Evolutionary conservation across 2,329 filamentous ascomycete genomes (phyloP).

Genomic region (Clarireedia homoeocarpa): DNA sequence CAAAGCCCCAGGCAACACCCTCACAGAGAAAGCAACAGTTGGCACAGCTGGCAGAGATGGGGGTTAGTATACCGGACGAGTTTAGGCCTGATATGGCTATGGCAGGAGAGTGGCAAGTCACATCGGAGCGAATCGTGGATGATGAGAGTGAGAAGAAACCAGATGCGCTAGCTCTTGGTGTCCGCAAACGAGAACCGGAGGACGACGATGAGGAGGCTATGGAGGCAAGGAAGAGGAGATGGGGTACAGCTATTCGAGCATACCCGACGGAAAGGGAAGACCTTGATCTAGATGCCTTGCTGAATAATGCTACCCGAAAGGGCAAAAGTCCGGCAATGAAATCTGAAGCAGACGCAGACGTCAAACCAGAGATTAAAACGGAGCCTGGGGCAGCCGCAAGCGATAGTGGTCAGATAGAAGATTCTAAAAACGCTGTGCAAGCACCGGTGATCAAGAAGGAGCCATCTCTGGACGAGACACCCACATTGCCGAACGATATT

Average conservation of each 20-base stretch:
- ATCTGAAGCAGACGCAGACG: conserved; percentile 15
- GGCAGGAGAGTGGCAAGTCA: conserved; percentile 79
- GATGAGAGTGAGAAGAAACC: conserved; percentile 37
- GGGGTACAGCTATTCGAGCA: conserved; percentile 29
- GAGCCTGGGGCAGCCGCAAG: background rate
- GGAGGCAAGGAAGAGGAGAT: conserved; percentile 48
- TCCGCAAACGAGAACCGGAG: conserved; percentile 54
- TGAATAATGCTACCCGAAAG: conserved; percentile 24
- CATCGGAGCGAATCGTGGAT: conserved; percentile 30
- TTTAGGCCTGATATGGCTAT: conserved; percentile 76
- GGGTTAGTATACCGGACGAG: conserved; percentile 74
- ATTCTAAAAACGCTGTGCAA: conserved; percentile 1
- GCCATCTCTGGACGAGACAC: conserved; percentile 29
- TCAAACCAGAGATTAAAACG: conserved; percentile 17
- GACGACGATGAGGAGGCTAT: conserved; percentile 55
- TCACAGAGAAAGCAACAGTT: conserved; percentile 75
- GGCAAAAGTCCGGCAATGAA: conserved; percentile 20
- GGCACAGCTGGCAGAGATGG: conserved; percentile 80
- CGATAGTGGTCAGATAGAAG: background rate
- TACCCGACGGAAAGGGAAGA: conserved; percentile 28
- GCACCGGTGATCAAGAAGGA: conserved; percentile 21
- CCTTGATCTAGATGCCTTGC: conserved; percentile 34
- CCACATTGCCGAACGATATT: background rate
- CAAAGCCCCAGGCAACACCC: conserved; percentile 35
- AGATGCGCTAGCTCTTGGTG: conserved; percentile 41